Evolutionary conservation across 140 eudicot genomes (phyloP).

Genomic region (Senecio squalidus): DNA sequence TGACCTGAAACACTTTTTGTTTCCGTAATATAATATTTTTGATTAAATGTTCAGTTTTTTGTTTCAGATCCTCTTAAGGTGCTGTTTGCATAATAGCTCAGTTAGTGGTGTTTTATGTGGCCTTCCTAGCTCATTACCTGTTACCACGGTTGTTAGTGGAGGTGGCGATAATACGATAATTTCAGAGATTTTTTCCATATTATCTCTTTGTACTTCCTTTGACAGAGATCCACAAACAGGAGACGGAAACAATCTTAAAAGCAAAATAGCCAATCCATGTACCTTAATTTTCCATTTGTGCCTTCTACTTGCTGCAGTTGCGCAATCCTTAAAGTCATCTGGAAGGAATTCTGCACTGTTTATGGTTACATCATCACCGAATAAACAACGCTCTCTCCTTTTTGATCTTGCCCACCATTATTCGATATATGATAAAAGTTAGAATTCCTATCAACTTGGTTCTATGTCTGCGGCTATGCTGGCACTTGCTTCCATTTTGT

Average conservation of each 20-base stretch:
- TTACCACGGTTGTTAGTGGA: conserved; percentile 83
- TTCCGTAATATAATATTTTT: conserved; percentile 18
- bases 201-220: conserved; percentile 66
- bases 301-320: conserved; percentile 67
- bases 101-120: conserved; percentile 76
- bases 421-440: conserved; percentile 60
- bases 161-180: conserved; percentile 90
- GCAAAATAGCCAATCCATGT: conserved; percentile 47
- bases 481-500: conserved; percentile 83
- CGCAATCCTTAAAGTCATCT: conserved; percentile 70
- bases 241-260: conserved; percentile 49
- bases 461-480: conserved; percentile 86
- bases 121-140: conserved; percentile 89
- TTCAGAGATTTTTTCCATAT: conserved; percentile 78
- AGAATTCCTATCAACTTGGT: conserved; percentile 61
- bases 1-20: neutral
- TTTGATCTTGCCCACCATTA: conserved; percentile 83
- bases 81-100: conserved; percentile 67
- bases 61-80: conserved; percentile 80
- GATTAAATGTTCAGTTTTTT: conserved; percentile 26
- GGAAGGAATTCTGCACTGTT: conserved; percentile 80
- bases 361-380: conserved; percentile 79
- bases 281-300: conserved; percentile 62
- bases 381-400: conserved; percentile 77
- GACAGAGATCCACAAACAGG: conserved; percentile 49